Base-by-base conservation (phyloP, 1,284 basidiomycete genomes). In the Microstroma glucosiphilum region DNA sequence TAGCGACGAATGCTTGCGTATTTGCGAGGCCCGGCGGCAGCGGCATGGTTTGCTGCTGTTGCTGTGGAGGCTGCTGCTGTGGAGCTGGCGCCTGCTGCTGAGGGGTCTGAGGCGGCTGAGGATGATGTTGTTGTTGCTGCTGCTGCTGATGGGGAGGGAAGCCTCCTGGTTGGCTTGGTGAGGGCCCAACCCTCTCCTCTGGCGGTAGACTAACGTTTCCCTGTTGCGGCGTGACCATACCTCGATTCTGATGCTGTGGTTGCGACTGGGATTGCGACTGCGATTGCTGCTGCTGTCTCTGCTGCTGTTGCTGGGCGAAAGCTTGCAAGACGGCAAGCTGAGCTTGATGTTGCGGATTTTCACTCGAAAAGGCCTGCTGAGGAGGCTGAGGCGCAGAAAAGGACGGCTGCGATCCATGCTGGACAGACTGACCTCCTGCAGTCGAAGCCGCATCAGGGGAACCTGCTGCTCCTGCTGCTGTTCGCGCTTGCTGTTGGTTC, bases 1-100 rank as follows among this genome's bases (percentile, higher is more conserved):
- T 69, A 17, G 64, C 66, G 41, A 71, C 54, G 59, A 77, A 73
- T 54, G 73, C 72, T n/a, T 66, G 46, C 11, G 53, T 23, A n/a
- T 25, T n/a, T 25, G 41, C 17, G n/a, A 48, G 25, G 30, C 42
- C 30, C 21, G 40, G 21, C 9, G 19, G 42, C 57, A 23, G n/a
- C 4, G 51, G 21, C 12, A 30, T 26, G 6, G 23, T 7, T 43
- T 26, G 19, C n/a, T n/a, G 17, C 11, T n/a, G 19, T 51, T 58
- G 59, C 25, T 49, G 41, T 1, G 40, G 51, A 11, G n/a, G 59
- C 46, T 46, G 21, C 55, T 57, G 57, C 23, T 42, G 60, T 37
- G 23, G 41, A 37, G 25, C 43, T 17, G n/a, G 12, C n/a, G 26
- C 37, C 7, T n/a, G 51, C 17, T 57, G 37, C 56, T 60, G 60